Conservation (phyloP, 305 asterid genomes). For the Fraxinus floribunda region DNA sequence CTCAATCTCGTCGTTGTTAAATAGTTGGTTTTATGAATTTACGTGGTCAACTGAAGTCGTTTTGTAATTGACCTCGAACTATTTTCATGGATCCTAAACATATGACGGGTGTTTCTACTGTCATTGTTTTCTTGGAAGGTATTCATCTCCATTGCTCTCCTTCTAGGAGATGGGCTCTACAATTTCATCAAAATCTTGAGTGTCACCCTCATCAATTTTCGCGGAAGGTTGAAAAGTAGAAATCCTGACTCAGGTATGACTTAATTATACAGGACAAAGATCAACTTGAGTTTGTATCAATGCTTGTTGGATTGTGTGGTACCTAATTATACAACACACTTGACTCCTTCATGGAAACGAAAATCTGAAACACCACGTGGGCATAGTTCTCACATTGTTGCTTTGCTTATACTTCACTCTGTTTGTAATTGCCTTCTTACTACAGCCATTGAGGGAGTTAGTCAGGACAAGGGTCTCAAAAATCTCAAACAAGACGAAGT, state of each 20-base stretch:
- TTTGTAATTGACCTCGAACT: neutral
- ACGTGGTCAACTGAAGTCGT: neutral
- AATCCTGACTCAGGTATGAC: constrained; percentile 36
- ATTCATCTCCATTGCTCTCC: constrained; percentile 72
- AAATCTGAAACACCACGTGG: neutral
- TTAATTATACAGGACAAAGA: neutral
- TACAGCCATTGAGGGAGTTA: constrained; percentile 20
- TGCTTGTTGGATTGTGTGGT: neutral
- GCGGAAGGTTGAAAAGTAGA: constrained; percentile 24
- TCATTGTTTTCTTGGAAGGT: constrained; percentile 39
- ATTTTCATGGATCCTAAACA: neutral
- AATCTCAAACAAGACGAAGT: constrained; percentile 40
- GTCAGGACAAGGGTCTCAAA: constrained; percentile 17
- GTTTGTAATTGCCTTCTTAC: neutral
- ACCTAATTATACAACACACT: neutral
- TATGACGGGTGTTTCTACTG: neutral
- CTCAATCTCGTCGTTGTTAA: neutral
- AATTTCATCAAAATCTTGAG: constrained; percentile 55
- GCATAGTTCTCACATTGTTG: neutral
- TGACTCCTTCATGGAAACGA: neutral
- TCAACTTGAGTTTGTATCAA: neutral
- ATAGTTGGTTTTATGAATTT: too few species aligned
- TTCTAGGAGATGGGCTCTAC: constrained; percentile 81
- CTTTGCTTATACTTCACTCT: neutral
- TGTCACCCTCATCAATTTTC: constrained; percentile 39